Conservation (phyloP, 1,139 yeast species). For the Taphrina communis region DNA sequence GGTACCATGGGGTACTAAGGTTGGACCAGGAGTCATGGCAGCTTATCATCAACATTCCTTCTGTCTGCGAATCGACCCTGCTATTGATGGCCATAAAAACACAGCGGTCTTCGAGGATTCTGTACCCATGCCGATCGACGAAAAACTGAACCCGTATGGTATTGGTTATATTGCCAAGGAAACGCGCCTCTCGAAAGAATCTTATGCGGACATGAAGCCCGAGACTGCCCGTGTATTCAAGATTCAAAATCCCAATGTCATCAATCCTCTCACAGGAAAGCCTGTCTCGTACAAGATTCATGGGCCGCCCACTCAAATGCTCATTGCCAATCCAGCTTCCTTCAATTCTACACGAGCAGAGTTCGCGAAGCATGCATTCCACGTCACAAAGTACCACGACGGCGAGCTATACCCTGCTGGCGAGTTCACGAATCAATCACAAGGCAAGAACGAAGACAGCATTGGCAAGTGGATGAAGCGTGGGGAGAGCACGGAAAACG, state of each 20-base stretch:
- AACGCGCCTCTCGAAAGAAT: constrained; percentile 53
- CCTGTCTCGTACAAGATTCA: constrained; percentile 78
- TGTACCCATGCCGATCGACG: constrained; percentile 36
- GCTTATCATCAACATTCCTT: constrained; percentile 86
- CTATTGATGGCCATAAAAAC: constrained; percentile 78
- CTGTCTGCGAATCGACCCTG: constrained; percentile 75
- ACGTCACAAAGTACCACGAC: constrained; percentile 68
- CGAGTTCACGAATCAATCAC: constrained; percentile 52
- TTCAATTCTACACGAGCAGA: constrained; percentile 80
- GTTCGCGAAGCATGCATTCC: constrained; percentile 71
- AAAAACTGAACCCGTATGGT: constrained; percentile 31
- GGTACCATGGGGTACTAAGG: constrained; percentile 80
- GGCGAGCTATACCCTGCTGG: constrained; percentile 79
- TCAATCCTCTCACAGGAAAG: constrained; percentile 72
- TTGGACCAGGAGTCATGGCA: constrained; percentile 79
- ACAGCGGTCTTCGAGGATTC: constrained; percentile 56
- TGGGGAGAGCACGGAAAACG: constrained; percentile 63
- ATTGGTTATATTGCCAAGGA: constrained; percentile 27
- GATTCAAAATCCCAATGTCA: constrained; percentile 69
- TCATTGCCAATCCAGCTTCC: constrained; percentile 75
- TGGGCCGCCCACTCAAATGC: constrained; percentile 74
- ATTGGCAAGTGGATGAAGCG: constrained; percentile 24
- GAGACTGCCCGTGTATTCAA: constrained; percentile 77
- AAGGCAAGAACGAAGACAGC: constrained; percentile 17
- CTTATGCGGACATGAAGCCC: constrained; percentile 67